Base-by-base conservation (phyloP, 2,329 filamentous ascomycete species). In the Aquanectria penicillioides region DNA sequence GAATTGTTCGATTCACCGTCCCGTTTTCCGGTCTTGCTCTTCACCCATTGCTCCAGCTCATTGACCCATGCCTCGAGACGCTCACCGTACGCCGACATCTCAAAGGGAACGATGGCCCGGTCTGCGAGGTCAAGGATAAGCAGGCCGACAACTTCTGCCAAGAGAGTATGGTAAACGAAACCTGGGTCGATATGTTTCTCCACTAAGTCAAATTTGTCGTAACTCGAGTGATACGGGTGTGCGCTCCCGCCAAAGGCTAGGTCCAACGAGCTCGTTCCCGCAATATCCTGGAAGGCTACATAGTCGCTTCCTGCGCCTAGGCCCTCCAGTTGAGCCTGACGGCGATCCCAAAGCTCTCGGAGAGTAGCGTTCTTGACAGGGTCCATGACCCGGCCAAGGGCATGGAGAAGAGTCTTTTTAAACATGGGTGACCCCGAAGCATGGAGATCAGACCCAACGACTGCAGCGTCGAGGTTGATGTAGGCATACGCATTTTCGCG, bases 141-240 rank as follows among this genome's bases (percentile, higher is more conserved):
- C 3, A 98, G 81, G 1, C 88, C 88, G 76, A 92, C 89, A 34
- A 98, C 81, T 75, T 97, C 88, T 10, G 87, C 92, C 58, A 98
- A 84, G 6, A 91, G 77, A 34, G 83, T 85, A 77, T 98, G 95
- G 72, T 97, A 95, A 10, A 83, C 75, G 71, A 97, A 97, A 2
- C 85, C 89, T 0, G 93, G 93, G 73, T 99, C 95, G 18, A 91
- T 89, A 59, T 91, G 87, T 31, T 83, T 84, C 22, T 88, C 81
- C 84, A 98, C 92, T 89, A 93, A 94, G 38, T 93, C 89, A 68
- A 91, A 94, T 51, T 88, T 96, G 72, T 98, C 94, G 76, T 97
- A 96, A 76, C 91, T 95, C 59, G 90, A 94, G 75, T 93, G 89
- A 48, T 89, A 87, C 0, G 94, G 92, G 68, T 85, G 90, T 10